Evolutionary conservation across 2,329 filamentous ascomycete species (phyloP).

Genomic region (Penicillium thymicola): DNA sequence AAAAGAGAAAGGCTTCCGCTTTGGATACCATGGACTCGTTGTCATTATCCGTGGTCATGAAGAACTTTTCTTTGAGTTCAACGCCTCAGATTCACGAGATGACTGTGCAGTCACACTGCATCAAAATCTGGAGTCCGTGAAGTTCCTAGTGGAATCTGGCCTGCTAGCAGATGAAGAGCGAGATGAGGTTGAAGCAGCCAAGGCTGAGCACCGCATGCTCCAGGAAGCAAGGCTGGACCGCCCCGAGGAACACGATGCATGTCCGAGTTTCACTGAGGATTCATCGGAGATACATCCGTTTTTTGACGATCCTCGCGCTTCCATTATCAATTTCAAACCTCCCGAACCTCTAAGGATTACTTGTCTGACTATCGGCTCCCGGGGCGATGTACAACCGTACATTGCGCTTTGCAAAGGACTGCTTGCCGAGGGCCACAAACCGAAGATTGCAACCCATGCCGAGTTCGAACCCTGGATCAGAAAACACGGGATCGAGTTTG

Average conservation of each 20-base stretch:
- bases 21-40: slow-evolving; percentile 85
- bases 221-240: slow-evolving; percentile 64
- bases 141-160: slow-evolving; percentile 67
- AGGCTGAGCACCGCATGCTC: slow-evolving; percentile 75
- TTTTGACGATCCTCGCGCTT: slow-evolving; percentile 85
- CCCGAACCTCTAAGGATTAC: slow-evolving; percentile 75
- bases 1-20: slow-evolving; percentile 91
- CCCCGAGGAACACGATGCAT: slow-evolving; percentile 32
- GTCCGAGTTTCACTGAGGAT: slow-evolving; percentile 23
- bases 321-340: slow-evolving; percentile 88
- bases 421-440: slow-evolving; percentile 78
- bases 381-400: slow-evolving; percentile 95
- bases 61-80: slow-evolving; percentile 95
- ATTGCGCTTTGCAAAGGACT: slow-evolving; percentile 93
- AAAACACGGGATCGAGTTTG: slow-evolving; percentile 91
- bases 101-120: slow-evolving; percentile 83
- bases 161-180: slow-evolving; percentile 65
- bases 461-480: slow-evolving; percentile 90
- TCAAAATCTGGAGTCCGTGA: slow-evolving; percentile 68
- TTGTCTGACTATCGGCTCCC: slow-evolving; percentile 91
- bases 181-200: slow-evolving; percentile 69
- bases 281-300: slow-evolving; percentile 62
- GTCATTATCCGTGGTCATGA: slow-evolving; percentile 93
- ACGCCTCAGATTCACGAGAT: slow-evolving; percentile 71
- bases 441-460: slow-evolving; percentile 83